Evolutionary conservation across 257 asterid species (phyloP).

Genomic region (Solanum piurae): DNA sequence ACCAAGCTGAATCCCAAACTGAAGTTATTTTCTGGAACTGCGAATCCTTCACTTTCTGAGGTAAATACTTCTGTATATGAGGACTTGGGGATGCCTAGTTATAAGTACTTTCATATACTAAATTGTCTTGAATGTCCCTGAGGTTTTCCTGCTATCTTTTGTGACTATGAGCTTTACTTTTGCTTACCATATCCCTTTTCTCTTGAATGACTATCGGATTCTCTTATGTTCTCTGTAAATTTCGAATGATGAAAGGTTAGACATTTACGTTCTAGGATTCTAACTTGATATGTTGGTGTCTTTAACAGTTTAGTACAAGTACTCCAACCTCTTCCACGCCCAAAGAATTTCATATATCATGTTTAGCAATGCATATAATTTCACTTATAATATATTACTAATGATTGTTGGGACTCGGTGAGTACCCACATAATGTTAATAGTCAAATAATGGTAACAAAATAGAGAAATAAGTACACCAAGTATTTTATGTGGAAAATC

Average conservation of each 20-base stretch:
- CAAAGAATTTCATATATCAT: not conserved
- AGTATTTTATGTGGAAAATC: not conserved
- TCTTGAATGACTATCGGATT: not conserved
- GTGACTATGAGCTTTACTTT: not conserved
- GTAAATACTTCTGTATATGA: conserved; percentile 15
- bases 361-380: not conserved
- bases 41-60: conserved; percentile 68
- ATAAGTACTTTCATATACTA: not conserved
- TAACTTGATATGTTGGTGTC: not conserved
- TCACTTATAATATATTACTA: not conserved
- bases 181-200: not conserved
- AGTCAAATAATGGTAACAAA: not conserved
- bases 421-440: not conserved
- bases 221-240: not conserved
- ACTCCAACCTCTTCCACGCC: not conserved
- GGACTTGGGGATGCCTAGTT: not conserved
- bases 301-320: not conserved
- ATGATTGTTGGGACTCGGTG: not conserved
- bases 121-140: not conserved
- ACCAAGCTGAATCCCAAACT: conserved; percentile 52
- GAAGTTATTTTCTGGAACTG: conserved; percentile 65
- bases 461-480: not conserved
- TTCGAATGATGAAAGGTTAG: not conserved
- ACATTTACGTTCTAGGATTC: not conserved
- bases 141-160: not conserved